These are phyloP conservation scores for Linum tenue DNA, from an alignment of 345 rosid genomes.

Conservation along the genomic window DNA sequence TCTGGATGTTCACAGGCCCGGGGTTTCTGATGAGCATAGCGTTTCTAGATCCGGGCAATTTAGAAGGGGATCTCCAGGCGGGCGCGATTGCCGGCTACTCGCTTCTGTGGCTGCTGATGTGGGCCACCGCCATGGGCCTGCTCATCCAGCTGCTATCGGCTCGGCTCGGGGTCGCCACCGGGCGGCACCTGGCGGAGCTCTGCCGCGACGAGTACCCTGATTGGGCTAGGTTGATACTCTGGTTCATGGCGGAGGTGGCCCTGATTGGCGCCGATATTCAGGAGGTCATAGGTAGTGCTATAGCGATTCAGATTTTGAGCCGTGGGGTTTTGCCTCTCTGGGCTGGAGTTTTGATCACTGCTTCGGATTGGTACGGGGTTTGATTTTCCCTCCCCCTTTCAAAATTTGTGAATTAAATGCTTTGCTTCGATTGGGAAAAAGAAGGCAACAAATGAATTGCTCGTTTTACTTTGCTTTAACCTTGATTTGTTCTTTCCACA, in stretches of 20 bases:
- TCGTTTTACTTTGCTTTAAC: not conserved
- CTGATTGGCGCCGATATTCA: conserved; percentile 92
- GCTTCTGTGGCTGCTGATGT: conserved; percentile 73
- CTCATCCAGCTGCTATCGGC: conserved; percentile 80
- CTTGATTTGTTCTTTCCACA: conserved; percentile 12
- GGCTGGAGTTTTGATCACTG: conserved; percentile 87
- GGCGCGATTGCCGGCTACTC: conserved; percentile 93
- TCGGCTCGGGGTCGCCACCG: conserved; percentile 83
- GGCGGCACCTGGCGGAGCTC: conserved; percentile 82
- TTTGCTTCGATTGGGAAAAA: not conserved
- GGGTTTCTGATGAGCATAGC: conserved; percentile 97
- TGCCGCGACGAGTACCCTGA: conserved; percentile 78
- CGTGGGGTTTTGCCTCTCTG: conserved; percentile 73
- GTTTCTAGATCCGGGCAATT: conserved; percentile 87
- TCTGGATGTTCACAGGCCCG: conserved; percentile 88
- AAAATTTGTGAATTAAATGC: not conserved
- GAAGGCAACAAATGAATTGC: not conserved
- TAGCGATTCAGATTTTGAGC: conserved; percentile 87
- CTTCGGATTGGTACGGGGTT: conserved; percentile 59
- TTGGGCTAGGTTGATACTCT: conserved; percentile 71
- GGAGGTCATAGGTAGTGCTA: conserved; percentile 93
- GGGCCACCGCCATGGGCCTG: conserved; percentile 84
- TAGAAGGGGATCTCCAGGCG: conserved; percentile 95
- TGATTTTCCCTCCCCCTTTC: not conserved
- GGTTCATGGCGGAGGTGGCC: conserved; percentile 94